Evolutionary conservation across 169 alveolate genomes (phyloP).

Genomic region (Cryptosporidium xiaoi): DNA sequence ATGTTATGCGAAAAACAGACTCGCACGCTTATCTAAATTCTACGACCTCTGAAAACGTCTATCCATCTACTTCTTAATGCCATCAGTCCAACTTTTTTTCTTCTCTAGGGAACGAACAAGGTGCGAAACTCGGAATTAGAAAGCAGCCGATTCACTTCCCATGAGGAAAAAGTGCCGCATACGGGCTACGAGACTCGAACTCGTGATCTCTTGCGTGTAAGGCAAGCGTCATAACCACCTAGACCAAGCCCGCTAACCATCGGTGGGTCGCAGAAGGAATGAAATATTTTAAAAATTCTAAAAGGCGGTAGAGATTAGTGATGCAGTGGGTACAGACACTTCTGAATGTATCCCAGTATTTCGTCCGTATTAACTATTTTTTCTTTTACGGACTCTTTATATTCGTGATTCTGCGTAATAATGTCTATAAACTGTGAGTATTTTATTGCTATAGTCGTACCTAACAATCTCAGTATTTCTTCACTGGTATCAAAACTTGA

Average conservation of each 20-base stretch:
- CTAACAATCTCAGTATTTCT: constrained; percentile 48
- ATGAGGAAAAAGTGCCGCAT: neutral
- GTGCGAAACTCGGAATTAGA: neutral
- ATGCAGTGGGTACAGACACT: constrained; percentile 29
- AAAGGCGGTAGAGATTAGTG: neutral
- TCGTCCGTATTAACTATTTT: constrained; percentile 15
- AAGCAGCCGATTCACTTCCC: neutral
- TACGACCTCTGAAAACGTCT: too few species aligned
- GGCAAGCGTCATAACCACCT: constrained; percentile 77
- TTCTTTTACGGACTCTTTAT: neutral
- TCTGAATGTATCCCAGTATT: constrained; percentile 43
- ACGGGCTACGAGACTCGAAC: constrained; percentile 78
- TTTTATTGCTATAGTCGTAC: constrained; percentile 31
- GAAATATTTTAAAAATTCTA: neutral
- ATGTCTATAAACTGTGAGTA: constrained; percentile 29
- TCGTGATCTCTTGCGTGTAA: constrained; percentile 77
- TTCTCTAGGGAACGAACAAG: too few species aligned
- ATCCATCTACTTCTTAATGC: too few species aligned
- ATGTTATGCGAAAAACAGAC: too few species aligned
- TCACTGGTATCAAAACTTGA: constrained; percentile 53
- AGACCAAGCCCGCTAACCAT: constrained; percentile 75
- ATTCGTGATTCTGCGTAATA: neutral
- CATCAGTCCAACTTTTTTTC: too few species aligned
- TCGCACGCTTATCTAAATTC: too few species aligned
- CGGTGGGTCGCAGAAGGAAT: neutral